Evolutionary conservation across 75 land plant species (phyloP), one percentile per base, ranked within the genome.

Genomic region (Cupressus sempervirens): DNA sequence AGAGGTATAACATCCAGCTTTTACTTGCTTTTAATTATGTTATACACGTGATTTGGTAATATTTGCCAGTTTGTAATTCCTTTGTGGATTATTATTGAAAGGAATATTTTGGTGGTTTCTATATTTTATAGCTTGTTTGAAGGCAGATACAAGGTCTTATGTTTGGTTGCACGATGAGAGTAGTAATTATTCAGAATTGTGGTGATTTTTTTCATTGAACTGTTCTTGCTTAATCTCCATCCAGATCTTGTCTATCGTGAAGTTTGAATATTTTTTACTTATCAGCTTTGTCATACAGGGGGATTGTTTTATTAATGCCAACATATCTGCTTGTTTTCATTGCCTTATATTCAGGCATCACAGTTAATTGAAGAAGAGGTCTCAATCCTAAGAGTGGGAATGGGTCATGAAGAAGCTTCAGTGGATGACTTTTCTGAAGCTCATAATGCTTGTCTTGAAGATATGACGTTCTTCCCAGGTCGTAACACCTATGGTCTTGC

Each of bases 381-480:
- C 68, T 67, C 86, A 73, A 88, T 87, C 83, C 84, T 97, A 48
- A 90, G 93, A 48, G 88, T 82, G 50, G 98, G 96, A 85, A 93
- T 97, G 99, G 98, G 99, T 12, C 99, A 96, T 84, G 95, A 93
- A 79, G 86, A 90, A 76, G 96, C 94, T 62, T 80, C 94, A 67
- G 84, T 92, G 80, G 98, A 97, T 83, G 99, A 94, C 12, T 97
- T 92, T 90, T 85, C 88, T 36, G 96, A 96, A 83, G 96, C 95
- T 40, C 98, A 91, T 85, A 91, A 90, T 80, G 91, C 94, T 10
- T 92, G 93, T 90, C 86, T 92, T 11, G 94, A 91, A 77, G 99
- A 97, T 85, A 86, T 97, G 36, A 90, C 94, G 93, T 97, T 93
- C 85, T 92, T 97, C 70, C 99, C 99, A 23, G 87, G 91, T 82